Evolutionary conservation across 1,139 yeast species (phyloP), one percentile per base, ranked within the genome.

Genomic region (Kodamaea fungicola): DNA sequence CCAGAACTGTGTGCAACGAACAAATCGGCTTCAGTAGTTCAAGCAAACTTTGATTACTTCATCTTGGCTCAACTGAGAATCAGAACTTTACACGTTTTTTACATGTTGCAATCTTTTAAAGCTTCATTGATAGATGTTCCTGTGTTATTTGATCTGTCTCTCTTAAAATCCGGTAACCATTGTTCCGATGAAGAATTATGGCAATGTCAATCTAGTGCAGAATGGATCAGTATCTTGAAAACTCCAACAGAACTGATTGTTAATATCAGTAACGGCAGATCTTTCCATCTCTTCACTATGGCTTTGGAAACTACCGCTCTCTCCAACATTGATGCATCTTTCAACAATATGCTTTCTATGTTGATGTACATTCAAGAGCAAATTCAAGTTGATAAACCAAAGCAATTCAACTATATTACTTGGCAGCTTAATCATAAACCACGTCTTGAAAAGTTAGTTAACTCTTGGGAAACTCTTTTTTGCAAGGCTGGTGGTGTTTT

Each of bases 21-120:
- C 24, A 39, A 35, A 8, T 37, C 36, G 6, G 42, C 40, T 6
- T 30, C 39, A 26, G 32, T 49, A n/a, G 40, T 54, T 12, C 72
- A 74, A 40, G 71, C 73, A 32, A 78, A 80, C 50, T 85, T 80
- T 67, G 80, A 83, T 39, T 86, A 86, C 57, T 90, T 89, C 52
- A 71, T 88, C 28, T 66, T 76, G 54, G 85, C 89, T 0, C 97
- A 90, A 61, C 80, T 92, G 29, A 73, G 96, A 49, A 86, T 89
- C 38, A 74, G 97, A 52, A 87, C 96, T 0, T 76, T 90, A 51
- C 94, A 86, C 51, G 83, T 83, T 3, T 78, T 89, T 36, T 80
- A 87, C 50, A 71, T 84, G 52, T 69, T 89, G 12, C 82, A 88
- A 38, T 81, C 83, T 26, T 62, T 87, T 44, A 74, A 87, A 53